A percentile compares a stretch with the other conserved stretches of the same genome.
phyloP scores from a whole-genome alignment of 1,284 basidiomycete species.

The Melanopsichium pennsylvanicum region DNA sequence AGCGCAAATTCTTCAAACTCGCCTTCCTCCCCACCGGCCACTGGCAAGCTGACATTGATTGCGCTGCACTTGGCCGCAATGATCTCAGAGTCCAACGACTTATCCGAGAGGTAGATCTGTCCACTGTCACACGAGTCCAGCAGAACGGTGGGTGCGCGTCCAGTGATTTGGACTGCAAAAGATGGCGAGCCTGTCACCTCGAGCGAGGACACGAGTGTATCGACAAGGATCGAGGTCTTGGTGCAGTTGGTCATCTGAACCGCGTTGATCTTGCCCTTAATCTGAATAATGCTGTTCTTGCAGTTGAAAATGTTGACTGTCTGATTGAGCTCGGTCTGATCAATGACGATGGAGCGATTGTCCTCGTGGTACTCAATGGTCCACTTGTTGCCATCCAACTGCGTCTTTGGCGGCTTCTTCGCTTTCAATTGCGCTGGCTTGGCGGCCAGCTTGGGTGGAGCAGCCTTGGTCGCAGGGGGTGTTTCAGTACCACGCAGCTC shows the following conservation, averaged over 20 bases:
- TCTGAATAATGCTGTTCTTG: conserved; percentile 84
- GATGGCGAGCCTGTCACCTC: conserved; percentile 89
- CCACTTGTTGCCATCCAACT: conserved; percentile 94
- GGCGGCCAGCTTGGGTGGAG: conserved; percentile 49
- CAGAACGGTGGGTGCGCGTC: conserved; percentile 87
- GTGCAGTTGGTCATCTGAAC: conserved; percentile 79
- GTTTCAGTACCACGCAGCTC: conserved; percentile 71
- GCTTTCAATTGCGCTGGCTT: conserved; percentile 52
- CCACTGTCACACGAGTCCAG: conserved; percentile 94
- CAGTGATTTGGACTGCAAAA: conserved; percentile 91
- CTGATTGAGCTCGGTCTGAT: conserved; percentile 82
- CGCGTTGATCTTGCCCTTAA: conserved; percentile 96
- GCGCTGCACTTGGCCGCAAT: conserved; percentile 93
- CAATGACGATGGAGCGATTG: conserved; percentile 77
- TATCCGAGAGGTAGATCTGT: conserved; percentile 89
- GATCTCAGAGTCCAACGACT: conserved; percentile 82
- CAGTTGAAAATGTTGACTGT: conserved; percentile 89
- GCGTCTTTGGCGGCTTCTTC: conserved; percentile 92
- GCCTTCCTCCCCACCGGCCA: conserved; percentile 86
- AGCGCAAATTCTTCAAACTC: conserved; percentile 88
- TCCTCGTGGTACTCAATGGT: conserved; percentile 91
- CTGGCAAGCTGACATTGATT: conserved; percentile 90
- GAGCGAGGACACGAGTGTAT: conserved; percentile 87
- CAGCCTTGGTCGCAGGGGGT: conserved; percentile 23
- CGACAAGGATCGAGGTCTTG: conserved; percentile 87